Base-by-base conservation (phyloP, 2,329 filamentous ascomycete species). In the Macrophomina pseudophaseolina region DNA sequence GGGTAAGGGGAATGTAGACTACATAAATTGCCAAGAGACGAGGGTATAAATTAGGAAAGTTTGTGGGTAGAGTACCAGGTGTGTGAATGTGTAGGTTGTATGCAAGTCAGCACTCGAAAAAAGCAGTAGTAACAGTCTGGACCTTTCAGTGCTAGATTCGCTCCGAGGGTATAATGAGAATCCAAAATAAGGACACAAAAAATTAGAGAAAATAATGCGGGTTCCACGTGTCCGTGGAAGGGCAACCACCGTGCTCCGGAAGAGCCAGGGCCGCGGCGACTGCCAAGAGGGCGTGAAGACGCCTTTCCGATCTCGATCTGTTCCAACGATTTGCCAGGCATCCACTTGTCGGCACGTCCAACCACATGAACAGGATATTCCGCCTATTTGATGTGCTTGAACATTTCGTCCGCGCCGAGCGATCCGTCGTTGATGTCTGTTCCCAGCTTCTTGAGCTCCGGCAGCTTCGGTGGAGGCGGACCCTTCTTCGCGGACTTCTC, bases 391-490 rank as follows among this genome's bases (percentile, higher is more conserved):
- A 66, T 66, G 65, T 66, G 60, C 38, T 66, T 66, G 65, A 66
- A 66, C 56, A 66, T 33, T 49, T 66, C 58, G 28, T 66, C 65
- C 12, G 56, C 56, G 28, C 49, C 65, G 23, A 66, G 52, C 18
- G 56, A 32, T 40, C 65, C 65, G 18, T 58, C 56, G 18, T 66
- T 48, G 33, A 66, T 33, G 16, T 52, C 65, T 8, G 56, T 46
- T 11, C 65, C 75, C 65, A 80, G 76, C 16, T 74, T 71, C 67
- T 73, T 74, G 64, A 80, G 74, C 63, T 77, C 76, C 9, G 78
- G 78, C 40, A 80, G 70, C 14, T 76, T 76, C 33, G 78, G 78
- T n/a, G 78, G 75, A 28, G 78, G 78, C 28, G 78, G 78, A 4
- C 74, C 76, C 67, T 76, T 75, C 67, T 74, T 73, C 69, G 70